Evolutionary conservation across 441 rosid genomes (phyloP), one percentile per base, ranked within the genome.

Genomic region (Metrosideros polymorpha): DNA sequence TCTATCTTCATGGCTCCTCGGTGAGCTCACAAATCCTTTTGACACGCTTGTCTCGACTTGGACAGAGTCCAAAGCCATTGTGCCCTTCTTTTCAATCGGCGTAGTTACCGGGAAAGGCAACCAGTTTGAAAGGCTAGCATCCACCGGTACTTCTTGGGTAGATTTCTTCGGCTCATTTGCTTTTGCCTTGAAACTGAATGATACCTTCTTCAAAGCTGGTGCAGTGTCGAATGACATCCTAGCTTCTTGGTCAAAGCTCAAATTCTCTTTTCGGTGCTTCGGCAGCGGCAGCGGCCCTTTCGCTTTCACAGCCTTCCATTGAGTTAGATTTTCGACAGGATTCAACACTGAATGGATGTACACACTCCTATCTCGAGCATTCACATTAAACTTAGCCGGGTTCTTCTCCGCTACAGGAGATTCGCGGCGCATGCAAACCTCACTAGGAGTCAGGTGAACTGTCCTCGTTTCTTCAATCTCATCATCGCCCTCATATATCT

Each of bases 91-190:
- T 59, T 90, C 92, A 15, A 87, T 82, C 4, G 93, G 90, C n/a
- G 92, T 90, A 29, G 90, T 87, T 87, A 91, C 96, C 30, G 95
- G 88, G 51, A 94, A 91, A 89, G 95, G 91, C 90, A 98, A 83
- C 99, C 99, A 98, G 43, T 92, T 96, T 9, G 99, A 96, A 89
- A 98, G 98, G 92, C 99, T 98, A 86, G 99, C 93, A 86, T 96
- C 96, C 84, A 96, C 95, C 10, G 92, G 91, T 30, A 91, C 53
- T 82, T 92, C 92, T 85, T 86, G 91, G 77, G 42, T 76, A 76
- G 84, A 71, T 83, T 89, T 91, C 87, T 83, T 90, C 27, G 91
- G 53, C 57, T 88, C 89, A 42, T 47, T 89, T 12, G 89, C 25
- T 61, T 89, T 89, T 57, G 83, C 87, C 77, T 57, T 77, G 52